These are phyloP conservation scores for Daldinia caldariorum DNA, from an alignment of 495 filamentous ascomycete species.

Conservation along the genomic window DNA sequence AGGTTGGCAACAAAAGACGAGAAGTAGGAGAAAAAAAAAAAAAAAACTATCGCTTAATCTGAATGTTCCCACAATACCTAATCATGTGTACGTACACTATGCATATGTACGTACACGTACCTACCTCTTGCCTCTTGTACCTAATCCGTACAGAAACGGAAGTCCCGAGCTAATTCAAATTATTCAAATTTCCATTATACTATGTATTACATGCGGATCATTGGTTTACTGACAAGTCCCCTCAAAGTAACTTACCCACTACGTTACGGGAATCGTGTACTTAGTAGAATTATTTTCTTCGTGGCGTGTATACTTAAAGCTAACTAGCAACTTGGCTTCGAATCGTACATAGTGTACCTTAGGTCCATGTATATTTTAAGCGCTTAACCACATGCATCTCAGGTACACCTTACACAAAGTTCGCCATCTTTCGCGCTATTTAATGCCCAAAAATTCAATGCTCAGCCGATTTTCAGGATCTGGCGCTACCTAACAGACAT, in stretches of 20 bases:
- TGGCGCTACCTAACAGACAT: constrained; percentile 5
- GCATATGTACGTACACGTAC: background rate
- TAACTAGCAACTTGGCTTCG: too few relatives aligned
- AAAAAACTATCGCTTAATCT: constrained; percentile 14
- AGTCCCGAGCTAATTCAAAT: background rate
- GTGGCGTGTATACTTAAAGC: background rate
- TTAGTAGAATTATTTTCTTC: background rate
- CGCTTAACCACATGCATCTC: too few relatives aligned
- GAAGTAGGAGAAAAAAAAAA: background rate
- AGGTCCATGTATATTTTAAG: too few relatives aligned
- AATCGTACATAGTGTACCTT: too few relatives aligned
- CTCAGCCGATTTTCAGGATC: constrained; percentile 23
- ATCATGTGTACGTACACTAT: background rate
- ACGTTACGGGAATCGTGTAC: background rate
- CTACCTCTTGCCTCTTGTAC: too few relatives aligned
- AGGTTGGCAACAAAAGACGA: background rate
- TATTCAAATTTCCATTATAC: background rate
- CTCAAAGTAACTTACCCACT: background rate
- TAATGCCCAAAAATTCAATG: constrained; percentile 14
- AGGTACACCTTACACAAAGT: too few relatives aligned
- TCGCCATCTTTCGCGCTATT: background rate
- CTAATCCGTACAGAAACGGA: background rate
- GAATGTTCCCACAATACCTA: background rate
- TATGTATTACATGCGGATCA: constrained; percentile 7
- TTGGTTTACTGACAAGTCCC: background rate